Conservation (phyloP, 2,329 filamentous ascomycete species). For the Lachnellula suecica region DNA sequence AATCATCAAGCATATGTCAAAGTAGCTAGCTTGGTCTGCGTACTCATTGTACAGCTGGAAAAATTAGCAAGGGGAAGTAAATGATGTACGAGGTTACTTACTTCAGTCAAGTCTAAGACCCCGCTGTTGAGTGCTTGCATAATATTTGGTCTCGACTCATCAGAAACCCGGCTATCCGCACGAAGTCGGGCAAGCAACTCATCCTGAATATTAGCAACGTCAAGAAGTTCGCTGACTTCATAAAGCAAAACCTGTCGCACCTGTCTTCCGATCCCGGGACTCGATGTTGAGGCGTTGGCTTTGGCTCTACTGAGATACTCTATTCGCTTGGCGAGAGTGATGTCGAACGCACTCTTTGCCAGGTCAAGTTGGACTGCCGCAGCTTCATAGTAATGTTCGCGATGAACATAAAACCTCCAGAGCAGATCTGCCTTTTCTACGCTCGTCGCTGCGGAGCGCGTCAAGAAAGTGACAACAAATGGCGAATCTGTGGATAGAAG, state of each 20-base stretch:
- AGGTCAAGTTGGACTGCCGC: conserved; percentile 83
- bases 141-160: conserved; percentile 63
- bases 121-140: conserved; percentile 71
- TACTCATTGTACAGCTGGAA: conserved; percentile 85
- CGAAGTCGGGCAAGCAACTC: conserved; percentile 79
- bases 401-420: conserved; percentile 88
- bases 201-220: conserved; percentile 93
- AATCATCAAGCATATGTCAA: conserved; percentile 89
- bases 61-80: conserved; percentile 11
- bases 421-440: conserved; percentile 83
- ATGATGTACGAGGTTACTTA: conserved; percentile 45
- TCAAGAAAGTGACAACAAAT: conserved; percentile 83
- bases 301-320: conserved; percentile 88
- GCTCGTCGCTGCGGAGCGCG: conserved; percentile 70
- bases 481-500: conserved; percentile 82
- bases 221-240: conserved; percentile 80
- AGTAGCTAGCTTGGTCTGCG: conserved; percentile 88
- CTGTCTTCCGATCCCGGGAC: conserved; percentile 73
- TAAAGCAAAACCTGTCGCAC: conserved; percentile 83
- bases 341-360: conserved; percentile 76
- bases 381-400: conserved; percentile 80
- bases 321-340: conserved; percentile 83
- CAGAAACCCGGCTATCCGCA: conserved; percentile 67
- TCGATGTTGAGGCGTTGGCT: conserved; percentile 85
- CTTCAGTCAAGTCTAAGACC: conserved; percentile 73